These are phyloP conservation scores for Leccinum uliginosum DNA, from an alignment of 768 basidiomycete genomes.

Conservation along the genomic window DNA sequence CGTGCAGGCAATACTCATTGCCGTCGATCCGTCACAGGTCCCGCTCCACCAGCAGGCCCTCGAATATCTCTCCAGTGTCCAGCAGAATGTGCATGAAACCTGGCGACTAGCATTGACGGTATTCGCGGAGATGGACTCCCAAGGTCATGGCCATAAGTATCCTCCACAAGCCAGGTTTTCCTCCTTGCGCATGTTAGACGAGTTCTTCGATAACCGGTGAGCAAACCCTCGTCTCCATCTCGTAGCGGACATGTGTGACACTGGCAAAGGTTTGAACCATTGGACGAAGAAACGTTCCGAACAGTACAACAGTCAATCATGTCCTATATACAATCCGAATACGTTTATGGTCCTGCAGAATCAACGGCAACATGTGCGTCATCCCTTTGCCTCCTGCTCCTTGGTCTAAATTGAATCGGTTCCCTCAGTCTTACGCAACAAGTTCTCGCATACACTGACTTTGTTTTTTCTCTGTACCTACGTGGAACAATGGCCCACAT, in stretches of 20 bases:
- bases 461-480: constrained; percentile 88
- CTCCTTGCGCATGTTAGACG: constrained; percentile 74
- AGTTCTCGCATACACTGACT: constrained; percentile 87
- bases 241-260: not conserved
- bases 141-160: constrained; percentile 59
- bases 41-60: constrained; percentile 82
- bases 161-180: constrained; percentile 73
- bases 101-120: constrained; percentile 81
- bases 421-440: constrained; percentile 80
- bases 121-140: constrained; percentile 58
- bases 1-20: constrained; percentile 83
- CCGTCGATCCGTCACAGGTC: constrained; percentile 71
- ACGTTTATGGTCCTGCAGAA: constrained; percentile 81
- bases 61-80: constrained; percentile 73
- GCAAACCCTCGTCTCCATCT: constrained; percentile 25
- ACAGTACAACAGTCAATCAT: constrained; percentile 73
- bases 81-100: constrained; percentile 66
- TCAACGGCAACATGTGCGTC: constrained; percentile 74
- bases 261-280: constrained; percentile 51
- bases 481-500: constrained; percentile 77
- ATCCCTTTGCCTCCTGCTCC: not conserved
- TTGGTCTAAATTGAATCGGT: constrained; percentile 3
- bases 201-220: constrained; percentile 80
- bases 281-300: constrained; percentile 67
- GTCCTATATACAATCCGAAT: constrained; percentile 84